Conservation (phyloP, 441 rosid genomes). For the Rhodomyrtus psidioides region DNA sequence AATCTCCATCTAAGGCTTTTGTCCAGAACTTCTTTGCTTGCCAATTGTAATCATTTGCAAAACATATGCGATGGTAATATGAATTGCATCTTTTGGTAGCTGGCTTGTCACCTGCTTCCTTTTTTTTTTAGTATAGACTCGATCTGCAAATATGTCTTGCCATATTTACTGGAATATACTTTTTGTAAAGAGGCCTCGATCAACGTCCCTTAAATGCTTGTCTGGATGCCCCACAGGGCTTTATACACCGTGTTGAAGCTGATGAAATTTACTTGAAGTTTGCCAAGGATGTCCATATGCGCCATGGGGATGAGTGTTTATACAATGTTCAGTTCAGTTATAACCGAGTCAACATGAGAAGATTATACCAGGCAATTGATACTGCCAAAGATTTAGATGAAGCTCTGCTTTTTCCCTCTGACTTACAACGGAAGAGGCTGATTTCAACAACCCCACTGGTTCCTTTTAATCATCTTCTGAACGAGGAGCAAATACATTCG, state of each 20-base stretch:
- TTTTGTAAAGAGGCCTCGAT: neutral
- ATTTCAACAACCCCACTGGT: slow-evolving; percentile 34
- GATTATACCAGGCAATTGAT: slow-evolving; percentile 54
- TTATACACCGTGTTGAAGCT: slow-evolving; percentile 59
- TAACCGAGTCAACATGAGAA: slow-evolving; percentile 44
- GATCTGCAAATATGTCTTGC: neutral
- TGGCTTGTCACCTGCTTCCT: neutral
- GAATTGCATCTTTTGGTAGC: neutral
- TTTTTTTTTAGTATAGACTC: neutral
- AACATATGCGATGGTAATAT: neutral
- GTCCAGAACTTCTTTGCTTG: neutral
- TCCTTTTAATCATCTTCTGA: slow-evolving; percentile 39
- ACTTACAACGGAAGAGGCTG: slow-evolving; percentile 22
- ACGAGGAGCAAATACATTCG: slow-evolving; percentile 56
- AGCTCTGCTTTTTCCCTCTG: slow-evolving; percentile 46
- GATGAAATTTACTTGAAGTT: slow-evolving; percentile 55
- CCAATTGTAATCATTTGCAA: neutral
- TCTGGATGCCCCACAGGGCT: slow-evolving; percentile 34
- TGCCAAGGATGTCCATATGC: slow-evolving; percentile 33
- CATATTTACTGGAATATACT: neutral
- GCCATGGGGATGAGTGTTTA: slow-evolving; percentile 26
- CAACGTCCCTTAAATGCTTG: neutral
- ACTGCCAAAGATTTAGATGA: slow-evolving; percentile 27
- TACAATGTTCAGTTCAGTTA: slow-evolving; percentile 53
- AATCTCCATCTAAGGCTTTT: neutral